Percentiles rank a stretch among this genome's conserved stretches.
Conservation (phyloP, 1,284 basidiomycete species). For the Papiliotrema laurentii region DNA sequence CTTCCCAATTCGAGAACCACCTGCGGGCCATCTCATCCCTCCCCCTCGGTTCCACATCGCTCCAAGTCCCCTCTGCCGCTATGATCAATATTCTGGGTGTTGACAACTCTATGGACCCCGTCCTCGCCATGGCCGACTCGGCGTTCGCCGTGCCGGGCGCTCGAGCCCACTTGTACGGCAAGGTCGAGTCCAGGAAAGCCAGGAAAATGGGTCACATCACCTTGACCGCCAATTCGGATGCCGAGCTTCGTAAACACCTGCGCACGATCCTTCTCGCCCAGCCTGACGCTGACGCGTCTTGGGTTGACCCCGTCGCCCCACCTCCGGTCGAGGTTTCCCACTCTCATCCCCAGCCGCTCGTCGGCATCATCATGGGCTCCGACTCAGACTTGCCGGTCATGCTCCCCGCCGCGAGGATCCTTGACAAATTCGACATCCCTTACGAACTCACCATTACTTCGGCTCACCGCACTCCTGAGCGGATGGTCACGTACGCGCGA, state of each 20-base stretch:
- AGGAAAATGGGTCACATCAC: slow-evolving; percentile 99
- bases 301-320: slow-evolving; percentile 58
- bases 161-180: slow-evolving; percentile 87
- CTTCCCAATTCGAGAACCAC: slow-evolving; percentile 97
- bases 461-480: slow-evolving; percentile 88
- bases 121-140: slow-evolving; percentile 54
- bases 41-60: slow-evolving; percentile 80
- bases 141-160: slow-evolving; percentile 71
- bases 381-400: slow-evolving; percentile 96
- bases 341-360: slow-evolving; percentile 70
- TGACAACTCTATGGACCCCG: slow-evolving; percentile 59
- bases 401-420: slow-evolving; percentile 79
- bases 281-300: slow-evolving; percentile 53
- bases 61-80: slow-evolving; percentile 80
- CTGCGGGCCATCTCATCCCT: slow-evolving; percentile 90
- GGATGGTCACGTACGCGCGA: slow-evolving; percentile 78
- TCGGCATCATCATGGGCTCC: slow-evolving; percentile 97
- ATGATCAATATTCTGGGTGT: slow-evolving; percentile 95
- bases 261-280: slow-evolving; percentile 65
- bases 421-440: slow-evolving; percentile 75
- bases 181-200: slow-evolving; percentile 79
- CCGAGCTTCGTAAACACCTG: slow-evolving; percentile 65
- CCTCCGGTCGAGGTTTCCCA: slow-evolving; percentile 26
- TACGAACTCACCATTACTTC: slow-evolving; percentile 96
- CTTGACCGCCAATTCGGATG: slow-evolving; percentile 76